Evolutionary conservation across 495 filamentous ascomycete species (phyloP).

Genomic region (Podospora pseudoanserina): DNA sequence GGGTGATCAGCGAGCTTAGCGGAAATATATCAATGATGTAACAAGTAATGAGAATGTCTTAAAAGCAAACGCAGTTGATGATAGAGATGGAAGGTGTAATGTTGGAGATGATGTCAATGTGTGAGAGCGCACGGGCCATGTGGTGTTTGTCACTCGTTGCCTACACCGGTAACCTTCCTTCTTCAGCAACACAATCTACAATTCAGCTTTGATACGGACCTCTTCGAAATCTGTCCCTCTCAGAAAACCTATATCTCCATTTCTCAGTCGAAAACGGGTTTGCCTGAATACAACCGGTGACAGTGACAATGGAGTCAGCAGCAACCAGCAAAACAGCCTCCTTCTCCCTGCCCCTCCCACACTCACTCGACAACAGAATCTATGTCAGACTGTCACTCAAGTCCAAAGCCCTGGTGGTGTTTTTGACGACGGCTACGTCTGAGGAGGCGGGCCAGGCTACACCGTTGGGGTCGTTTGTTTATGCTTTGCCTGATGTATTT

Average conservation of each 20-base stretch:
- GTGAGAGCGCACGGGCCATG: slow-evolving; percentile 3
- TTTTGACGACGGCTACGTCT: slow-evolving; percentile 67
- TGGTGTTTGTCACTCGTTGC: slow-evolving; percentile 1
- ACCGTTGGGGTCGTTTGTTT: slow-evolving; percentile 81
- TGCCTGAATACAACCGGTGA: neutral
- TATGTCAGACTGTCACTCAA: slow-evolving; percentile 73
- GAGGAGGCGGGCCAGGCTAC: slow-evolving; percentile 52
- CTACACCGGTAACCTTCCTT: neutral
- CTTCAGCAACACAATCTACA: neutral
- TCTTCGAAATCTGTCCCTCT: neutral
- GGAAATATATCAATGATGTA: neutral
- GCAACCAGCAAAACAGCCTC: neutral
- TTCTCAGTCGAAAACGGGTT: neutral
- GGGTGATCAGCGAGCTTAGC: neutral
- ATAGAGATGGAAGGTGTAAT: neutral
- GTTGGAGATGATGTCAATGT: neutral
- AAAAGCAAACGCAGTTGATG: too few relatives aligned
- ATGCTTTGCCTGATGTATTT: slow-evolving; percentile 83
- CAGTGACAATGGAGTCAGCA: neutral
- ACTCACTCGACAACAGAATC: slow-evolving; percentile 69
- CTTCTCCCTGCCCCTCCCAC: slow-evolving; percentile 55
- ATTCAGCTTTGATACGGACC: neutral
- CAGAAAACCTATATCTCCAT: too few relatives aligned
- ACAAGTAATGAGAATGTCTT: neutral
- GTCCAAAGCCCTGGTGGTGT: slow-evolving; percentile 63